Evolutionary conservation across 2,329 filamentous ascomycete genomes (phyloP), one percentile per base, ranked within the genome.

Genomic region (Clonostachys chloroleuca): DNA sequence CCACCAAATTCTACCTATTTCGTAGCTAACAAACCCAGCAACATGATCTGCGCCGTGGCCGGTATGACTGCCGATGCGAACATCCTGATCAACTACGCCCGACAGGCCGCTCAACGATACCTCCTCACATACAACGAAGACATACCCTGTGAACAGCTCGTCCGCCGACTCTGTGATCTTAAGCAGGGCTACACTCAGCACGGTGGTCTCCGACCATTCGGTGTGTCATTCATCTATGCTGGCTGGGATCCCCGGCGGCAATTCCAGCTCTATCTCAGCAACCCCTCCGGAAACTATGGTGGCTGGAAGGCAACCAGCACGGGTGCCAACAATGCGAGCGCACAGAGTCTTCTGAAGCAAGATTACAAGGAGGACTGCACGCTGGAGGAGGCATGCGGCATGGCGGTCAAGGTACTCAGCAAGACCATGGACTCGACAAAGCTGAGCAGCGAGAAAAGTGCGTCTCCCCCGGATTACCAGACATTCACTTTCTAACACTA

Each of bases 361-460:
- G 94, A 99, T 70, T 99, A 99, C 77, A 96, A 97, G 79, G 94
- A 99, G 73, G 92, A 97, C 59, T 97, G 92, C 69, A 87, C 89
- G 56, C 70, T 99, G 63, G 89, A 96, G 75, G 94, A 99, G 75
- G 94, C 95, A 5, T 99, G 94, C 67, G 91, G 87, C 47, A 87
- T 96, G 79, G 94, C 94, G 12, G 94, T 99, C 67, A 99, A 99
- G 81, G 94, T 99, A 53, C 74, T 99, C 56, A 97, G 94, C 81
- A 99, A 99, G 84, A 99, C 94, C 6, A 99, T 99, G 95, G 94
- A 99, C 69, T 96, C 92, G 47, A 97, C 92, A 47, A 99, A 96
- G 79, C 74, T 99, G 64, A 96, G 91, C 77, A 96, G 91, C 64
- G 94, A 99, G 80, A 99, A 99, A 83, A 96, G 92, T 96, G 77